These are phyloP conservation scores for Daldinia concentrica DNA, from an alignment of 495 filamentous ascomycete species.

Conservation along the genomic window DNA sequence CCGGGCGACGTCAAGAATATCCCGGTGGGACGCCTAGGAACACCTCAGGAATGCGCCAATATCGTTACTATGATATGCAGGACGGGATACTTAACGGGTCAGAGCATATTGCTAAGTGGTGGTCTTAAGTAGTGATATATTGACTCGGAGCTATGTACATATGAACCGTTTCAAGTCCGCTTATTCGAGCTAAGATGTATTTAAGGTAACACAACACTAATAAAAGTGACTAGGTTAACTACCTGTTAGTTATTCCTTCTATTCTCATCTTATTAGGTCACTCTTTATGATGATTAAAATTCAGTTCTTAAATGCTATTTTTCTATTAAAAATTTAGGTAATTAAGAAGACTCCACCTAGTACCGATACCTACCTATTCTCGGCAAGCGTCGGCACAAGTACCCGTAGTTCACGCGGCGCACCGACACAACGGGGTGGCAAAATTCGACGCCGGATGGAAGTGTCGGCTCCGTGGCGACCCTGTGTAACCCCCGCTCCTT, in stretches of 20 bases:
- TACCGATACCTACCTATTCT: not conserved
- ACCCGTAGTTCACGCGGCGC: not conserved
- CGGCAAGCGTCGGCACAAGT: constrained; percentile 23
- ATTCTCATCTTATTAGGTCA: not conserved
- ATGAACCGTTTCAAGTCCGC: not conserved
- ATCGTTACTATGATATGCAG: constrained; percentile 72
- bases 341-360: not conserved
- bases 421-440: constrained; percentile 28
- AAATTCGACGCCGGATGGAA: constrained; percentile 28
- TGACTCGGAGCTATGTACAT: not conserved
- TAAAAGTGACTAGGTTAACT: not conserved
- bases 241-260: not conserved
- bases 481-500: constrained; percentile 16
- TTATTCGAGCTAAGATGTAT: not conserved
- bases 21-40: constrained; percentile 69
- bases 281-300: not conserved
- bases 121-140: constrained; percentile 55
- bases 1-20: constrained; percentile 65
- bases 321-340: not conserved
- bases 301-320: not conserved
- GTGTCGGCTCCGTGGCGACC: constrained; percentile 26
- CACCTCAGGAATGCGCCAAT: constrained; percentile 73
- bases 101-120: constrained; percentile 66
- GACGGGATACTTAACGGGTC: constrained; percentile 76
- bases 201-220: not conserved